phyloP scores from a whole-genome alignment of 768 basidiomycete species.

The Cystofilobasidium capitatum region DNA sequence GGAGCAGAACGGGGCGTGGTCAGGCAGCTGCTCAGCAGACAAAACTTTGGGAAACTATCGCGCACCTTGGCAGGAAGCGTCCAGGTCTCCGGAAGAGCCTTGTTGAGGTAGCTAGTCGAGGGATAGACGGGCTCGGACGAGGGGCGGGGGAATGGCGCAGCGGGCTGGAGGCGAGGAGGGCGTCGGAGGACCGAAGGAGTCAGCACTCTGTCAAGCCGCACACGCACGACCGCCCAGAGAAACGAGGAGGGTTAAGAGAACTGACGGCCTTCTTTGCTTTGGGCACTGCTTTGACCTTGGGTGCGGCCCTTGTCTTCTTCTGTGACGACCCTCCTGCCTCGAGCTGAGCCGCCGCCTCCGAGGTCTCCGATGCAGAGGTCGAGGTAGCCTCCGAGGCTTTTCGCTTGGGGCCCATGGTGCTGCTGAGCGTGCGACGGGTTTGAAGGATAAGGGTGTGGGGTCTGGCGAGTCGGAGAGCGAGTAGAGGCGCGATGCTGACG shows the following conservation, averaged over 20 bases:
- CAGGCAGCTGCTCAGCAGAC: no score
- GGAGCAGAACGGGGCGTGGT: not conserved
- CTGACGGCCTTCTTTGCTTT: slow-evolving; percentile 3
- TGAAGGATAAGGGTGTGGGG: not conserved
- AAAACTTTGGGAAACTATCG: no score
- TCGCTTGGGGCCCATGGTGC: not conserved
- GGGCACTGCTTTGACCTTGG: slow-evolving; percentile 4
- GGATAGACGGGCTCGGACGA: slow-evolving; percentile 9
- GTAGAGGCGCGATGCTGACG: no score
- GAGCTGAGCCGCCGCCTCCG: not conserved
- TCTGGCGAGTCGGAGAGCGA: not conserved
- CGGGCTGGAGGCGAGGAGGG: not conserved
- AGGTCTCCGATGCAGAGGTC: not conserved
- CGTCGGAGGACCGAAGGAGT: no score
- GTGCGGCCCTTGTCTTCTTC: not conserved
- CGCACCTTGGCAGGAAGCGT: slow-evolving; percentile 10
- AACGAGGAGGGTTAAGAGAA: not conserved
- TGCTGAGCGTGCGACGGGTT: not conserved
- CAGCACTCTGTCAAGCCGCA: not conserved
- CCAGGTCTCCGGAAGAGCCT: slow-evolving; percentile 14
- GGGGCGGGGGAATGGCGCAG: not conserved
- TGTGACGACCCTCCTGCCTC: not conserved
- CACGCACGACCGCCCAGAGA: not conserved
- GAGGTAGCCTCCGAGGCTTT: slow-evolving; percentile 1
- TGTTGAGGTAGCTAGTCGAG: slow-evolving; percentile 13